A percentile compares a stretch with the other conserved stretches of the same genome.
phyloP scores from a whole-genome alignment of 129 eudicot genomes.

The Centaurea solstitialis region DNA sequence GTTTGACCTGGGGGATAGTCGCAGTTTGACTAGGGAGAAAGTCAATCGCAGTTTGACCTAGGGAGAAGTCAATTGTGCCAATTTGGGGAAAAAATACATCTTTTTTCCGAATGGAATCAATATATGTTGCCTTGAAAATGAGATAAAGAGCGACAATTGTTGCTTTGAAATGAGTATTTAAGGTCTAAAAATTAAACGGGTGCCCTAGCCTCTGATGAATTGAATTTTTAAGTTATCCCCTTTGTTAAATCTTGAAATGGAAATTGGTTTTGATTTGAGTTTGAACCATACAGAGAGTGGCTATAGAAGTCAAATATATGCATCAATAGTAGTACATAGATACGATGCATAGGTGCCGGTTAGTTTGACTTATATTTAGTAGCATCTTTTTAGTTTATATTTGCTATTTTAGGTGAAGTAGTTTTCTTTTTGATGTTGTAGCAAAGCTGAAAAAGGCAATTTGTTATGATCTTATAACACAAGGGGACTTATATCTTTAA shows the following conservation, averaged over 20 bases:
- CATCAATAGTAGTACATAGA: neutral
- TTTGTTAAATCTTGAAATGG: neutral
- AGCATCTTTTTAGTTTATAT: neutral
- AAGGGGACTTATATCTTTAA: neutral
- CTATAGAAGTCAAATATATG: conserved; percentile 7
- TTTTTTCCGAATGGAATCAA: too few species aligned
- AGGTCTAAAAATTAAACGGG: too few species aligned
- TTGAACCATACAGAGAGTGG: neutral
- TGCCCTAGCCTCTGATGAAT: neutral
- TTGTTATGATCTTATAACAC: conserved; percentile 20
- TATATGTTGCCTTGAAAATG: too few species aligned
- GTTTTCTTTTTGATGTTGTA: neutral
- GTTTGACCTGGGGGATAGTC: too few species aligned
- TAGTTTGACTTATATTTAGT: conserved; percentile 20
- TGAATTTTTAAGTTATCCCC: neutral
- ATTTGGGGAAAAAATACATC: too few species aligned
- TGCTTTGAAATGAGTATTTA: too few species aligned
- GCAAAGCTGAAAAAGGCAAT: conserved; percentile 9
- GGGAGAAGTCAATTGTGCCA: too few species aligned
- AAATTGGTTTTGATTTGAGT: neutral
- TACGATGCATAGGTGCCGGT: neutral
- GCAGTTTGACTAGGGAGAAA: too few species aligned
- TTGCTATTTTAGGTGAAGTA: conserved; percentile 20
- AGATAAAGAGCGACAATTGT: too few species aligned
- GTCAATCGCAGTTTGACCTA: too few species aligned